Evolutionary conservation across 2,329 filamentous ascomycete species (phyloP), one percentile per base, ranked within the genome.

Genomic region (Annulohypoxylon truncatum): DNA sequence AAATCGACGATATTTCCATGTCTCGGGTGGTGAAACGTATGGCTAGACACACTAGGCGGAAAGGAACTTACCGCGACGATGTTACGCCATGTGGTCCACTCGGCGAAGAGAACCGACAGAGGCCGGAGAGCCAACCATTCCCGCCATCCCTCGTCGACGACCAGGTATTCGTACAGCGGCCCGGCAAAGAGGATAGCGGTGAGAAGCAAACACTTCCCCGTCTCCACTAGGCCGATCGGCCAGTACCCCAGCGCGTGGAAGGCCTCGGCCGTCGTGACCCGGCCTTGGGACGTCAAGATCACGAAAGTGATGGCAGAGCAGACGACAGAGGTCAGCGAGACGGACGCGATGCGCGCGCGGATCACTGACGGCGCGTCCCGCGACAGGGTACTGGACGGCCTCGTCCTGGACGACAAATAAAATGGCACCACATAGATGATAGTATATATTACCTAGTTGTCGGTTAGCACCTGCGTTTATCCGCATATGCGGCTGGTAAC

Each of bases 341-440:
- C 95, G 56, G 90, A 91, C 60, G 90, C 87, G 73, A 97, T 91
- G 72, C 96, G 90, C 61, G 93, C 92, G 72, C 90, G 90, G 80
- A 99, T 98, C 53, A 96, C 93, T 9, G 91, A 90, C 8, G 94
- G 93, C 26, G 93, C 91, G 86, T 98, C 94, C 76, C 96, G 90
- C 66, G 92, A 92, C 26, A 96, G 86, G 58, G 85, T 88, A 24
- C 88, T 86, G 6, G 93, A 96, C 5, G 94, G 94, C 55, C 94
- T 89, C 4, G 95, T 96, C 18, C 88, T 85, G 3, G 88, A 79
- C 18, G 91, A 96, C 68, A 95, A 84, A 82, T 99, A 97, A 79
- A 98, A 93, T 22, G 96, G 95, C 2, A 92, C 82, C 73, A 99
- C 92, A 81, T 98, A 99, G 81, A 93, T 81, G 72, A 94, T 79